These are phyloP conservation scores for Gnaphalium uliginosum DNA, from an alignment of 129 eudicot species.

Conservation along the genomic window DNA sequence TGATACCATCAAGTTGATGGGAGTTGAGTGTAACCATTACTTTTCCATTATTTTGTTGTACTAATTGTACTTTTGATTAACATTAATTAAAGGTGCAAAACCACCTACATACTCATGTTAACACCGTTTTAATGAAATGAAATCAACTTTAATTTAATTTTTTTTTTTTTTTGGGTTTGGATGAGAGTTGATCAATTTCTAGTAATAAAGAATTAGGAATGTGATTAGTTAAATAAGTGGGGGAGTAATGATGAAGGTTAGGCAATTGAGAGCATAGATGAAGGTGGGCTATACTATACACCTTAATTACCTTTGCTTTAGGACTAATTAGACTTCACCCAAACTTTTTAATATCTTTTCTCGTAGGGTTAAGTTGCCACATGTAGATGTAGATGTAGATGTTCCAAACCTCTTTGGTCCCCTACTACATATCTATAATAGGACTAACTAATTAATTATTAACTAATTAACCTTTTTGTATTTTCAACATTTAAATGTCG, in stretches of 20 bases:
- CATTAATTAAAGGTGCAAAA: background rate
- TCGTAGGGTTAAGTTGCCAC: conserved; percentile 29
- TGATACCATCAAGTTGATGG: conserved; percentile 55
- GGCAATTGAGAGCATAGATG: conserved; percentile 14
- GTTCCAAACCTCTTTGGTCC: conserved; percentile 35
- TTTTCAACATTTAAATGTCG: no score
- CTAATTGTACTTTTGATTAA: background rate
- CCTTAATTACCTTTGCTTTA: conserved; percentile 19
- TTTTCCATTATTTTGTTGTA: conserved; percentile 27
- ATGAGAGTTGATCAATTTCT: no score
- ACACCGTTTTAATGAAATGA: background rate
- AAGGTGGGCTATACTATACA: conserved; percentile 2
- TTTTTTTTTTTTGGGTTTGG: no score
- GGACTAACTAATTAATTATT: no score
- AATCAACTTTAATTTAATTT: background rate
- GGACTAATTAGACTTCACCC: conserved; percentile 33
- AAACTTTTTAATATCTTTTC: conserved; percentile 29
- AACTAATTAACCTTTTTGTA: no score
- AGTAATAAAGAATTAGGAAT: background rate
- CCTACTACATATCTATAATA: no score
- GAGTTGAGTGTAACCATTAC: conserved; percentile 23
- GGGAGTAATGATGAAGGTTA: conserved; percentile 23
- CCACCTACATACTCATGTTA: background rate
- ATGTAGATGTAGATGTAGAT: no score
- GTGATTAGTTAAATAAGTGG: conserved; percentile 25